These are phyloP conservation scores for Silene vulgaris DNA, from an alignment of 179 eudicot species.

Conservation along the genomic window DNA sequence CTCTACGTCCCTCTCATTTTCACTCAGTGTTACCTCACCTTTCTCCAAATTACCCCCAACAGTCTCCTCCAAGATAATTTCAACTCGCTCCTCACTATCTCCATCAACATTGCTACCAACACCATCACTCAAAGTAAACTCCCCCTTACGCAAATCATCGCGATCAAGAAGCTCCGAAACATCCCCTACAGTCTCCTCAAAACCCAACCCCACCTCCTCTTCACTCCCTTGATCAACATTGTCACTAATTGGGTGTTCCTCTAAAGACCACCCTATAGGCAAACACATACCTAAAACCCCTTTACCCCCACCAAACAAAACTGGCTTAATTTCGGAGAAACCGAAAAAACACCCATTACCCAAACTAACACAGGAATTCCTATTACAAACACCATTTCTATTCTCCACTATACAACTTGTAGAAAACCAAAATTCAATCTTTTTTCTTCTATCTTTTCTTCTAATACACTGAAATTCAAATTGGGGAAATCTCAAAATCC, in stretches of 20 bases:
- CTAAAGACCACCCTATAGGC: slow-evolving; percentile 45
- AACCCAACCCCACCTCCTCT: slow-evolving; percentile 21
- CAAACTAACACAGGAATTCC: slow-evolving; percentile 19
- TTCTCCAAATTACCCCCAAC: slow-evolving; percentile 6
- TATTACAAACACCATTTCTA: slow-evolving; percentile 19
- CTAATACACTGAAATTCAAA: slow-evolving; percentile 23
- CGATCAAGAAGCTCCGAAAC: slow-evolving; percentile 19
- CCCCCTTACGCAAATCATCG: slow-evolving; percentile 12
- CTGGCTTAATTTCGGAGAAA: slow-evolving; percentile 15
- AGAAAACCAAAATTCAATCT: slow-evolving; percentile 18
- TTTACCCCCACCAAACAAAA: slow-evolving; percentile 19
- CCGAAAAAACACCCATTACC: slow-evolving; percentile 24
- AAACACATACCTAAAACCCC: slow-evolving; percentile 24
- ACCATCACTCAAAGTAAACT: slow-evolving; percentile 16
- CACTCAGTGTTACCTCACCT: slow-evolving; percentile 19
- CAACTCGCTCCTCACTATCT: slow-evolving; percentile 27
- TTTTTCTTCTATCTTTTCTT: slow-evolving; percentile 20
- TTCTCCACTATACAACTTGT: slow-evolving; percentile 22
- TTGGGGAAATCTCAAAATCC: slow-evolving; percentile 25
- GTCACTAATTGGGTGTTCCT: slow-evolving; percentile 36
- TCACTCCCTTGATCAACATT: slow-evolving; percentile 29
- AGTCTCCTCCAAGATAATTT: slow-evolving; percentile 25
- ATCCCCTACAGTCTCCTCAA: slow-evolving; percentile 22
- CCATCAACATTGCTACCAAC: slow-evolving; percentile 28
- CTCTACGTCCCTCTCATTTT: slow-evolving; percentile 11